These are phyloP conservation scores for Coemansia pectinata DNA, from an alignment of 192 early-diverging fungal genomes.

Conservation along the genomic window DNA sequence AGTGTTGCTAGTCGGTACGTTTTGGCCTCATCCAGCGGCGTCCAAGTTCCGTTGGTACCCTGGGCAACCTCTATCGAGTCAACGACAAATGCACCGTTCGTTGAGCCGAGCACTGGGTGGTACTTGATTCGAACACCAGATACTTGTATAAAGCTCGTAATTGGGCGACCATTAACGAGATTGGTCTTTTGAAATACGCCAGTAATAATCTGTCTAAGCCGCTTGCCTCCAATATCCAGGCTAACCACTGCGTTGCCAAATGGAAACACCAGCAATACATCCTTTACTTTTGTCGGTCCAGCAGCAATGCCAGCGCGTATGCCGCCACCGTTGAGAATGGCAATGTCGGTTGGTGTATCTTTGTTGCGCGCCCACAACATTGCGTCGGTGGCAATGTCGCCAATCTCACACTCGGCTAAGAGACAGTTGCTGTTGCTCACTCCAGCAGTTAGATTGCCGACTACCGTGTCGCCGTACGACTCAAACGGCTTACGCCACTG, in stretches of 20 bases:
- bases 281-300: constrained; percentile 58
- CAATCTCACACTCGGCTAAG: constrained; percentile 61
- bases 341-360: constrained; percentile 40
- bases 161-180: constrained; percentile 31
- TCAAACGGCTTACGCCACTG: constrained; percentile 61
- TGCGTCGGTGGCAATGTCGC: constrained; percentile 64
- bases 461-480: constrained; percentile 46
- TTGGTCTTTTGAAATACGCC: constrained; percentile 45
- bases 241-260: constrained; percentile 60
- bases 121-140: constrained; percentile 53
- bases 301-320: constrained; percentile 60
- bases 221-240: constrained; percentile 54
- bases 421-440: constrained; percentile 54
- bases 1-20: constrained; percentile 57
- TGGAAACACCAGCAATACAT: constrained; percentile 62
- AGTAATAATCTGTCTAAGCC: constrained; percentile 59
- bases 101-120: background rate
- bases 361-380: constrained; percentile 54
- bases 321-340: constrained; percentile 65
- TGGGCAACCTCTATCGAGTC: constrained; percentile 24
- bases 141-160: constrained; percentile 60
- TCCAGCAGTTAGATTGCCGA: constrained; percentile 45
- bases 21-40: constrained; percentile 39
- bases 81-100: background rate
- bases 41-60: constrained; percentile 15